Conservation (phyloP, 2,329 filamentous ascomycete genomes). For the Trichoderma sp. region DNA sequence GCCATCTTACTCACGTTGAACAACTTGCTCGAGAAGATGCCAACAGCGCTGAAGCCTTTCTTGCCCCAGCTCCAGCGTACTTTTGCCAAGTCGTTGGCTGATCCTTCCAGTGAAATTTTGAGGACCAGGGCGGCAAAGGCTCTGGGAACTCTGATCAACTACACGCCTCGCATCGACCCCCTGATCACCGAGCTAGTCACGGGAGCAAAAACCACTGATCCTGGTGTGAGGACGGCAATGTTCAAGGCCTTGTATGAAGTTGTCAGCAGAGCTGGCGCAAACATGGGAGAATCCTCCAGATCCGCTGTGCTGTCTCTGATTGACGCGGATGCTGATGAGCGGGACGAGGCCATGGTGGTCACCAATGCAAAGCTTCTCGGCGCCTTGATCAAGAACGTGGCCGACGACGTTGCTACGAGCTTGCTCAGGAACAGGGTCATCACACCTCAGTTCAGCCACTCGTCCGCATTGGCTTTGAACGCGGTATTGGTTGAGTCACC, state of each 20-base stretch:
- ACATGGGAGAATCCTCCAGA: slow-evolving; percentile 91
- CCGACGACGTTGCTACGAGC: slow-evolving; percentile 65
- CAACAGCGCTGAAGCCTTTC: slow-evolving; percentile 92
- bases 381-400: slow-evolving; percentile 84
- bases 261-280: slow-evolving; percentile 87
- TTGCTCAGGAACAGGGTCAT: slow-evolving; percentile 74
- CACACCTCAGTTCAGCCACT: slow-evolving; percentile 70
- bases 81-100: slow-evolving; percentile 93
- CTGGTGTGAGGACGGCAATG: slow-evolving; percentile 92
- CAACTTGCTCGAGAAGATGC: slow-evolving; percentile 95
- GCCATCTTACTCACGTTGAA: slow-evolving; percentile 93
- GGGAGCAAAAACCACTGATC: slow-evolving; percentile 85
- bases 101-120: slow-evolving; percentile 86
- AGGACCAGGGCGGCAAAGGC: slow-evolving; percentile 90
- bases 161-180: slow-evolving; percentile 93
- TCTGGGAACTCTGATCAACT: slow-evolving; percentile 89
- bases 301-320: slow-evolving; percentile 85
- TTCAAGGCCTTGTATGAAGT: slow-evolving; percentile 95
- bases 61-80: slow-evolving; percentile 94
- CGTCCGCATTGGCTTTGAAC: slow-evolving; percentile 85
- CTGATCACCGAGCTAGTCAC: slow-evolving; percentile 89
- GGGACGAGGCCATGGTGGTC: slow-evolving; percentile 77
- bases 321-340: slow-evolving; percentile 77
- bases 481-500: slow-evolving; percentile 83
- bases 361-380: slow-evolving; percentile 90